Conservation (phyloP, 495 filamentous ascomycete genomes). For the Daldinia loculata region DNA sequence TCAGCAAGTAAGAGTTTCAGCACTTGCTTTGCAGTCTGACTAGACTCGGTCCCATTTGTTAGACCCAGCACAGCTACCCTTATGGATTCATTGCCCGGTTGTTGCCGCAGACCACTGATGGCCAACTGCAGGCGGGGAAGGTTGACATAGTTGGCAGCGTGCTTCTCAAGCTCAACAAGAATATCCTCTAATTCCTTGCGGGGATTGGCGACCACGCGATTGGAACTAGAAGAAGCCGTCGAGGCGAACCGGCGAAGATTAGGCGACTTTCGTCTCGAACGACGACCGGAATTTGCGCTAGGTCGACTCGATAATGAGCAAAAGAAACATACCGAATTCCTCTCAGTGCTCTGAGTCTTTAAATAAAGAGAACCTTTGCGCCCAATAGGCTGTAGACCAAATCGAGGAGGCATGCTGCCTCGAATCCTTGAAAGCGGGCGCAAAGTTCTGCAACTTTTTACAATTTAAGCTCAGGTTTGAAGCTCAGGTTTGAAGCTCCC, state of each 20-base stretch:
- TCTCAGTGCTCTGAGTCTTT: slow-evolving; percentile 6
- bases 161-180: slow-evolving; percentile 67
- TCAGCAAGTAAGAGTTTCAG: slow-evolving; percentile 79
- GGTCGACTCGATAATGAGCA: slow-evolving; percentile 48
- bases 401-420: slow-evolving; percentile 48
- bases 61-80: slow-evolving; percentile 70
- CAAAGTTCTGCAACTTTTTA: slow-evolving; percentile 13
- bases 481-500: not conserved
- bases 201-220: slow-evolving; percentile 28
- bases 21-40: slow-evolving; percentile 62
- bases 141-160: slow-evolving; percentile 72
- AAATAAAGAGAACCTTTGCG: slow-evolving; percentile 15
- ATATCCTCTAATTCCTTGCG: slow-evolving; percentile 67
- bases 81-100: slow-evolving; percentile 67
- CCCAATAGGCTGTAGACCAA: slow-evolving; percentile 43
- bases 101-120: slow-evolving; percentile 75
- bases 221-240: slow-evolving; percentile 13
- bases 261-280: slow-evolving; percentile 30
- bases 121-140: slow-evolving; percentile 82
- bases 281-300: slow-evolving; percentile 19
- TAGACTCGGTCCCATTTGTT: slow-evolving; percentile 46
- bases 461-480: not conserved
- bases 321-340: slow-evolving; percentile 52
- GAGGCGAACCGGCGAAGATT: slow-evolving; percentile 31
- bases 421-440: slow-evolving; percentile 13